A percentile compares a stretch with the other conserved stretches of the same genome.
Conservation (phyloP, 441 rosid genomes). For the Hura crepitans region DNA sequence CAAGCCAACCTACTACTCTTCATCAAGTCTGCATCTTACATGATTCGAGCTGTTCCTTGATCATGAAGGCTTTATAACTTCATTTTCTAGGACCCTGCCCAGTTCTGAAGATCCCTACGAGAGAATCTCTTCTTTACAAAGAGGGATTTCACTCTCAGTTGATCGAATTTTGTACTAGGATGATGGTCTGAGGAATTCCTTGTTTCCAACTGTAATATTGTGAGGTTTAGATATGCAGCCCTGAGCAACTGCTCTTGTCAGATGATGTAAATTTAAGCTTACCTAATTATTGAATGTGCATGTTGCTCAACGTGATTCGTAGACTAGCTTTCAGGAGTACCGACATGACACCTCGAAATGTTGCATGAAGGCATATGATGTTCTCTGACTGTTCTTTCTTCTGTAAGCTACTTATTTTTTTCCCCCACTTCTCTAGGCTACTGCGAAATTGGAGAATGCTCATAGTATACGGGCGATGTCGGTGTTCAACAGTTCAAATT, state of each 20-base stretch:
- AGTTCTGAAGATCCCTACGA: conserved; percentile 13
- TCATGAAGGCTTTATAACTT: conserved; percentile 3
- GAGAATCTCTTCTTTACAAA: conserved; percentile 18
- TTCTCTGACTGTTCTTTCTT: too few species aligned
- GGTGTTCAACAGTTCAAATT: too few species aligned
- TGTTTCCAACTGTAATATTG: conserved; percentile 20
- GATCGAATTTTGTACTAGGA: conserved; percentile 45
- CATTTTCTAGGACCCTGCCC: not conserved
- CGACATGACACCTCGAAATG: too few species aligned
- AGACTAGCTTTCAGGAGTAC: too few species aligned
- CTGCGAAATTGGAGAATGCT: too few species aligned
- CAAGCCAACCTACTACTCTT: conserved; percentile 19
- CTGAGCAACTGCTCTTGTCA: conserved; percentile 10
- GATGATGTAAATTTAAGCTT: conserved; percentile 15
- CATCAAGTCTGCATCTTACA: conserved; percentile 16
- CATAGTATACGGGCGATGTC: too few species aligned
- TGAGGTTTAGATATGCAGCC: conserved; percentile 22
- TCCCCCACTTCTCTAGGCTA: not conserved
- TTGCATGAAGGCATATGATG: not conserved
- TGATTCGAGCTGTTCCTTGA: conserved; percentile 14
- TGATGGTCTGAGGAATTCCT: conserved; percentile 19
- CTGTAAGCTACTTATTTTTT: too few species aligned
- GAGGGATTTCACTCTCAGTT: conserved; percentile 22
- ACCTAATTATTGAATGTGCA: not conserved
- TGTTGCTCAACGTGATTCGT: not conserved